phyloP scores from a whole-genome alignment of 2,329 filamentous ascomycete genomes.

The Stachybotrys chlorohalonatus region DNA sequence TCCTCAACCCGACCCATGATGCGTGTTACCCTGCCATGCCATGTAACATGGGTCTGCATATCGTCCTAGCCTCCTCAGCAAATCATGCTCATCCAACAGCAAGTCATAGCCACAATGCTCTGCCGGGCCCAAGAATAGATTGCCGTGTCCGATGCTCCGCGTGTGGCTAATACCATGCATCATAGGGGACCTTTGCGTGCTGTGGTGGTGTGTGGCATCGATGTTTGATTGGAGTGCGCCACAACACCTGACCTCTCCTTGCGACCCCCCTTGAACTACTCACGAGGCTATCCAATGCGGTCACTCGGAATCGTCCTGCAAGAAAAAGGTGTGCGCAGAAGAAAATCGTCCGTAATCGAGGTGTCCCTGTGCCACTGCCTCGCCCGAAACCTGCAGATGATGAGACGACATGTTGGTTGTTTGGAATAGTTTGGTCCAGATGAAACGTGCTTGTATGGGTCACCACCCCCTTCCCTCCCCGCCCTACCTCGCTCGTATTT shows the following conservation, averaged over 20 bases:
- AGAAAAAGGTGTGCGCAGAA: neutral
- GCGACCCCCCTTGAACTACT: conserved; percentile 16
- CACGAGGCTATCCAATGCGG: conserved; percentile 22
- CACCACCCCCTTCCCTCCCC: neutral
- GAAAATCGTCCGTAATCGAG: too few species aligned
- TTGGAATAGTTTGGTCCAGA: neutral
- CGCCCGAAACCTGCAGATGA: neutral
- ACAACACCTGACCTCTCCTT: conserved; percentile 27
- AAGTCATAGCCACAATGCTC: neutral
- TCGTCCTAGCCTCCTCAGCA: neutral
- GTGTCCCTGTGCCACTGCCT: too few species aligned
- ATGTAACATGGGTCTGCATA: neutral
- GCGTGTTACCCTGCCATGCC: neutral
- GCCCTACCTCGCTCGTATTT: neutral
- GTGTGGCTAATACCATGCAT: conserved; percentile 5
- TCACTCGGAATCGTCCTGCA: conserved; percentile 1
- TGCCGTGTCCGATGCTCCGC: neutral
- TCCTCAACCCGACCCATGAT: neutral
- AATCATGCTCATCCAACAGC: neutral
- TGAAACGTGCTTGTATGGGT: neutral
- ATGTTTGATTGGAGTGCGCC: conserved; percentile 25
- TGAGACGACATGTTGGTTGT: neutral
- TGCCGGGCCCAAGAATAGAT: neutral
- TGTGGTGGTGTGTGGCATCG: conserved; percentile 11
- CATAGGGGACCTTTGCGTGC: conserved; percentile 4